Evolutionary conservation across 768 basidiomycete species (phyloP), one percentile per base, ranked within the genome.

Genomic region (Trametes cubensis): DNA sequence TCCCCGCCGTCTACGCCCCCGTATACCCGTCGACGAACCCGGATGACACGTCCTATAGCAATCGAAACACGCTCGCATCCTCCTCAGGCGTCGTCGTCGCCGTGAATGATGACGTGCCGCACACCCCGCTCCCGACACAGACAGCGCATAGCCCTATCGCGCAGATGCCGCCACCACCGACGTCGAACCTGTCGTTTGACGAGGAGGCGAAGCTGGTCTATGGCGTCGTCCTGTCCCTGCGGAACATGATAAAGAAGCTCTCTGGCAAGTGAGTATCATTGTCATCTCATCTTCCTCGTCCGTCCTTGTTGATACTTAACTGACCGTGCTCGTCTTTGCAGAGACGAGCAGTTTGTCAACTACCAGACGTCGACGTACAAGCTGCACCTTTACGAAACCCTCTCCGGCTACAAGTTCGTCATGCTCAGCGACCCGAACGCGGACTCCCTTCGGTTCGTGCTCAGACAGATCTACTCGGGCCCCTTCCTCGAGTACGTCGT

Each of bases 131-230:
- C 15, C 67, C 65, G 18, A 66, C 60, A 13, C 71, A 70, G 48
- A 25, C 48, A 18, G 62, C 48, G 11, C 48, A 48, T 30, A 55
- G 75, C 21, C 73, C 79, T 26, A 57, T 75, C 15, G 72, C 79
- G 21, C 73, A 81, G 54, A 56, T 78, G 18, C 69, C 74, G 0
- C 68, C 73, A 25, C 66, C 78, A n/a, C 77, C 80, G 11, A 83
- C 77, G 63, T 80, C 85, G 4, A 85, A 83, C 18, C 78, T 99
- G 20, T 80, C 96, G 6, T 98, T 99, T 67, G 97, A 99, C 71
- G 97, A 99, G 74, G 96, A 99, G 74, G 89, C 89, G 1, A 99
- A 99, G 72, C 83, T 99, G 63, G 95, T 99, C 0, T 99, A 98
- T 72, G 97, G 97, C 58, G 92, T 99, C 56, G 81, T 98, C 15